A percentile compares a stretch with the other conserved stretches of the same genome.
Conservation (phyloP, 495 filamentous ascomycete genomes). For the Lepraria neglecta region DNA sequence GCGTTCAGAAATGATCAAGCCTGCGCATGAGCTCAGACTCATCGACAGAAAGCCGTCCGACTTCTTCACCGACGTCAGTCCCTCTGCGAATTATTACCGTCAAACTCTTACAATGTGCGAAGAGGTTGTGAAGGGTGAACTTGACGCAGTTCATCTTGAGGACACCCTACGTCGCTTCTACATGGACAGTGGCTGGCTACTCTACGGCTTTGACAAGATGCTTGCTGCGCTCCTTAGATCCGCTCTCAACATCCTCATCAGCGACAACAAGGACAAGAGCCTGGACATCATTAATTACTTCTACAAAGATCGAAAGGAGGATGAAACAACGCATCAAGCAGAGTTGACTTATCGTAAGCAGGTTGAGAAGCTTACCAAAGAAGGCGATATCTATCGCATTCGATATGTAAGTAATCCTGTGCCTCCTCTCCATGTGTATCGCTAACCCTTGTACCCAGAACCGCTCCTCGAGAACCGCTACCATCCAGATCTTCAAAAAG, state of each 20-base stretch:
- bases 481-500: conserved; percentile 64
- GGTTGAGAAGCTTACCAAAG: conserved; percentile 78
- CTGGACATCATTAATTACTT: conserved; percentile 77
- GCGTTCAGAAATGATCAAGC: conserved; percentile 61
- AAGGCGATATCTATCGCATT: conserved; percentile 83
- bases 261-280: conserved; percentile 85
- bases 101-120: conserved; percentile 64
- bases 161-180: conserved; percentile 86
- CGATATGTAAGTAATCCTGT: conserved; percentile 61
- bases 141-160: conserved; percentile 75
- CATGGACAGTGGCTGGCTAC: conserved; percentile 76
- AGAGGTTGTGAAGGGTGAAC: conserved; percentile 62
- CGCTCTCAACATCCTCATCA: conserved; percentile 64
- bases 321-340: conserved; percentile 72
- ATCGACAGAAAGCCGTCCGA: conserved; percentile 71
- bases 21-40: conserved; percentile 72
- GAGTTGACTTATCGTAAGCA: conserved; percentile 83
- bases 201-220: conserved; percentile 85
- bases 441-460: conserved; percentile 36
- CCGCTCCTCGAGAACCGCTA: conserved; percentile 52
- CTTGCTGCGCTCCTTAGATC: conserved; percentile 69
- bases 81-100: conserved; percentile 59
- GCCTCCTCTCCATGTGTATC: conserved; percentile 4
- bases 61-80: conserved; percentile 63
- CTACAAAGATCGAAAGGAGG: conserved; percentile 69